A percentile compares a stretch with the other conserved stretches of the same genome.
Conservation (phyloP, 2,329 filamentous ascomycete genomes). For the Lachnellula suecica region DNA sequence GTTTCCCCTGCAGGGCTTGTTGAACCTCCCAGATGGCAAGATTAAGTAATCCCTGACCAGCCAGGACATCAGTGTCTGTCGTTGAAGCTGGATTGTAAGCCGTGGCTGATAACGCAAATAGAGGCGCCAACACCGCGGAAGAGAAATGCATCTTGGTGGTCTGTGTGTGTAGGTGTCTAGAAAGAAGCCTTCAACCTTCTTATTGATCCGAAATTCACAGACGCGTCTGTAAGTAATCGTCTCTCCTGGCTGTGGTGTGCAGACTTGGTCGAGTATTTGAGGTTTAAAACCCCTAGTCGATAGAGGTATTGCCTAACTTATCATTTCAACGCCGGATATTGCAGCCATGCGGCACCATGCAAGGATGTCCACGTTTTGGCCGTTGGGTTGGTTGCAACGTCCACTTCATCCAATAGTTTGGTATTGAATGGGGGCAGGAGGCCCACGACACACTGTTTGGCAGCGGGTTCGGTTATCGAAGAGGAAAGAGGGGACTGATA, state of each 20-base stretch:
- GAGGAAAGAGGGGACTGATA: neutral
- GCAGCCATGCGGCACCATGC: conserved; percentile 19
- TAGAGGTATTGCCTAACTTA: neutral
- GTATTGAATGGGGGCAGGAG: neutral
- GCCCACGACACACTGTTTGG: no score
- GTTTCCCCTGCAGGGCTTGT: conserved; percentile 7
- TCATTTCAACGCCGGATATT: conserved; percentile 10
- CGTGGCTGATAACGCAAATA: conserved; percentile 17
- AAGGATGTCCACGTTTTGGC: neutral
- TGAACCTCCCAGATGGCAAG: conserved; percentile 29
- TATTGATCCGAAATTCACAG: neutral
- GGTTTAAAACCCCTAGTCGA: neutral
- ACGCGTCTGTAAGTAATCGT: neutral
- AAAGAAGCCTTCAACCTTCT: neutral
- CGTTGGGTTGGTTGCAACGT: neutral
- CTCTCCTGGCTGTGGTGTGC: neutral
- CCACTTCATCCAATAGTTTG: conserved; percentile 9
- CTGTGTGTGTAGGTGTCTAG: neutral
- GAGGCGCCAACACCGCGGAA: conserved; percentile 17
- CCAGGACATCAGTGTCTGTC: conserved; percentile 32
- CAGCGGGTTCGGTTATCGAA: neutral
- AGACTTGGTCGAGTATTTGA: neutral
- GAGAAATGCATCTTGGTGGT: conserved; percentile 17
- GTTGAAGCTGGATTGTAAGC: conserved; percentile 21
- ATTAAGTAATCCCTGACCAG: conserved; percentile 34